These are phyloP conservation scores for Hypholoma sublateritium DNA, from an alignment of 768 basidiomycete species.

Conservation along the genomic window DNA sequence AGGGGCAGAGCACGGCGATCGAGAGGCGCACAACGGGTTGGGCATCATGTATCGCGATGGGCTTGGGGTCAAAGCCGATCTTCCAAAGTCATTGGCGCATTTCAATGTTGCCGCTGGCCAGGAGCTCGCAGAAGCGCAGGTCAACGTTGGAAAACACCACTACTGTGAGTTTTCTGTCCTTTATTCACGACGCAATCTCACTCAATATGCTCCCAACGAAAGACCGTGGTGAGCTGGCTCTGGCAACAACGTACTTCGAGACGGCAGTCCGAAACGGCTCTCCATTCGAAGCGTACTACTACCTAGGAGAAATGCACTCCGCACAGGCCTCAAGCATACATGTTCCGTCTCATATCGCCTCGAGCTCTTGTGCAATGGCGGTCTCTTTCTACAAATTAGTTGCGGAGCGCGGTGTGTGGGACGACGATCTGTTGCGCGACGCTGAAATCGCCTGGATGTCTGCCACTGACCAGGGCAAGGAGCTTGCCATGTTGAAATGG, in stretches of 20 bases:
- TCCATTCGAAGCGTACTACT: slow-evolving; percentile 93
- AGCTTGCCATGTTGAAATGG: slow-evolving; percentile 90
- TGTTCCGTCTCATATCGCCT: slow-evolving; percentile 47
- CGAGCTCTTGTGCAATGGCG: slow-evolving; percentile 84
- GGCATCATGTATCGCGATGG: slow-evolving; percentile 95
- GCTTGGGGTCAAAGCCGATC: slow-evolving; percentile 64
- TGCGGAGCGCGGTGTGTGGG: slow-evolving; percentile 88
- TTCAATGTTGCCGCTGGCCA: slow-evolving; percentile 82
- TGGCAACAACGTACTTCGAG: slow-evolving; percentile 79
- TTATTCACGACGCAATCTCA: slow-evolving; percentile 12
- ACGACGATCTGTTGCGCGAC: slow-evolving; percentile 76
- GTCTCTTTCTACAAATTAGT: slow-evolving; percentile 94
- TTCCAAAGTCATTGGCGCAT: slow-evolving; percentile 58
- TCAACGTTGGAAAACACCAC: slow-evolving; percentile 84
- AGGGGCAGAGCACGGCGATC: slow-evolving; percentile 76
- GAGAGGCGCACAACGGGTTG: slow-evolving; percentile 86
- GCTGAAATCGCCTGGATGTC: slow-evolving; percentile 77
- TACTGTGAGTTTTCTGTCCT: slow-evolving; percentile 30
- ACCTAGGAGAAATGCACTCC: slow-evolving; percentile 82
- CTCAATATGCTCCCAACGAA: background rate
- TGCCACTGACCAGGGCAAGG: slow-evolving; percentile 68
- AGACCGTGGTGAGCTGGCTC: slow-evolving; percentile 69
- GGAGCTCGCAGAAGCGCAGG: slow-evolving; percentile 90
- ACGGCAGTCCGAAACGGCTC: slow-evolving; percentile 84
- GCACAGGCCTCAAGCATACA: slow-evolving; percentile 45